Conservation (phyloP, 2,329 filamentous ascomycete genomes). For the Pseudopithomyces maydicus region DNA sequence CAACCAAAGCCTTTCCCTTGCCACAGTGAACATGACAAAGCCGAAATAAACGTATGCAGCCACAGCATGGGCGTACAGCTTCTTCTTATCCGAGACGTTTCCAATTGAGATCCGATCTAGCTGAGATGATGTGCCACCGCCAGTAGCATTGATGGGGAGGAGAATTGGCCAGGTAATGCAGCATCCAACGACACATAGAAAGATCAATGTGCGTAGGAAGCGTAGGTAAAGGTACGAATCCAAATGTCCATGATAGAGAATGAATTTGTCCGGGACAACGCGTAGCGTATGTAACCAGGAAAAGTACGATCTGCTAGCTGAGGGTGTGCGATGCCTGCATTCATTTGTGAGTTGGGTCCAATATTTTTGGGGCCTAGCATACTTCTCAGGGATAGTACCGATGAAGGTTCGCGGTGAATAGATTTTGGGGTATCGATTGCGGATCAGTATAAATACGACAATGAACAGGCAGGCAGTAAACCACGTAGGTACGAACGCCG, state of each 20-base stretch:
- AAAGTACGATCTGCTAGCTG: slow-evolving; percentile 34
- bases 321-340: slow-evolving; percentile 48
- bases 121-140: slow-evolving; percentile 66
- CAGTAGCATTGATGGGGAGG: slow-evolving; percentile 87
- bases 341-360: neutral
- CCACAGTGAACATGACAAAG: slow-evolving; percentile 87
- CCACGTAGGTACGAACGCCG: slow-evolving; percentile 43
- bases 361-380: neutral
- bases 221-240: slow-evolving; percentile 91
- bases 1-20: slow-evolving; percentile 87
- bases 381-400: slow-evolving; percentile 48
- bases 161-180: slow-evolving; percentile 86
- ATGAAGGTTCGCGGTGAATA: slow-evolving; percentile 53
- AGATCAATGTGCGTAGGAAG: slow-evolving; percentile 78
- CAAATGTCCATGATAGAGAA: slow-evolving; percentile 88
- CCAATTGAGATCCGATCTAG: slow-evolving; percentile 80
- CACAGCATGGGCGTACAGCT: slow-evolving; percentile 78
- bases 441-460: slow-evolving; percentile 46
- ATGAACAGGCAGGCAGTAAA: slow-evolving; percentile 36
- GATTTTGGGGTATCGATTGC: slow-evolving; percentile 50
- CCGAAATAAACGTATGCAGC: slow-evolving; percentile 81
- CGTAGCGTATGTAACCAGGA: slow-evolving; percentile 56
- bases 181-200: slow-evolving; percentile 83
- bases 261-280: slow-evolving; percentile 71
- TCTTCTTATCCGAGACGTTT: slow-evolving; percentile 70